phyloP scores from a whole-genome alignment of 129 eudicot species.

The Solidago caesia region DNA sequence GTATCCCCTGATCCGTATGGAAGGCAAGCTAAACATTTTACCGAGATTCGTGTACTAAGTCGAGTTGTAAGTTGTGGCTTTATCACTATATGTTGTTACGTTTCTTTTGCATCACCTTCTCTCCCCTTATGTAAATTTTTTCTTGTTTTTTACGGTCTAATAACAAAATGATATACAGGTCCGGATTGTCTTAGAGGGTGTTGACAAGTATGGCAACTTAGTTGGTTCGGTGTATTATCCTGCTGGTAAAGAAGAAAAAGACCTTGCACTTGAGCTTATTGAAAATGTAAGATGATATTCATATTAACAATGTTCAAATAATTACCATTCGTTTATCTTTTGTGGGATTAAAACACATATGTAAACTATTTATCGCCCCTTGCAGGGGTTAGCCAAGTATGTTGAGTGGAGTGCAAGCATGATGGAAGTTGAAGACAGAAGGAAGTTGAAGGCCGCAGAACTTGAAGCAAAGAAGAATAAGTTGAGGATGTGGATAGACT shows the following conservation, averaged over 20 bases:
- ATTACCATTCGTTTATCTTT: no score
- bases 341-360: no score
- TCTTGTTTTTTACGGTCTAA: not conserved
- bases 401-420: slow-evolving; percentile 95
- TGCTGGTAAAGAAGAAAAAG: slow-evolving; percentile 74
- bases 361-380: not conserved
- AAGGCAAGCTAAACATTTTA: slow-evolving; percentile 87
- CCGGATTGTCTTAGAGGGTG: slow-evolving; percentile 80
- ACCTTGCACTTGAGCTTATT: slow-evolving; percentile 84
- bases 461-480: slow-evolving; percentile 82
- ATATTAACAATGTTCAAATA: no score
- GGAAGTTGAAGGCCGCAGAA: slow-evolving; percentile 73
- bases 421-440: slow-evolving; percentile 79
- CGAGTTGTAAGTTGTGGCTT: slow-evolving; percentile 67
- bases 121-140: not conserved
- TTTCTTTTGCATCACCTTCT: no score
- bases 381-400: slow-evolving; percentile 85
- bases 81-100: not conserved
- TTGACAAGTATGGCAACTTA: slow-evolving; percentile 79
- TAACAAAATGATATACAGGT: slow-evolving; percentile 51
- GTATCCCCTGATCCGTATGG: slow-evolving; percentile 85
- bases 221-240: slow-evolving; percentile 80
- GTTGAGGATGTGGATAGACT: slow-evolving; percentile 81
- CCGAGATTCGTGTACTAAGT: slow-evolving; percentile 81
- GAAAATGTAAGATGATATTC: slow-evolving; percentile 50